Base-by-base conservation (phyloP, 371 early-diverging fungal genomes). In the Gilbertella persicaria region DNA sequence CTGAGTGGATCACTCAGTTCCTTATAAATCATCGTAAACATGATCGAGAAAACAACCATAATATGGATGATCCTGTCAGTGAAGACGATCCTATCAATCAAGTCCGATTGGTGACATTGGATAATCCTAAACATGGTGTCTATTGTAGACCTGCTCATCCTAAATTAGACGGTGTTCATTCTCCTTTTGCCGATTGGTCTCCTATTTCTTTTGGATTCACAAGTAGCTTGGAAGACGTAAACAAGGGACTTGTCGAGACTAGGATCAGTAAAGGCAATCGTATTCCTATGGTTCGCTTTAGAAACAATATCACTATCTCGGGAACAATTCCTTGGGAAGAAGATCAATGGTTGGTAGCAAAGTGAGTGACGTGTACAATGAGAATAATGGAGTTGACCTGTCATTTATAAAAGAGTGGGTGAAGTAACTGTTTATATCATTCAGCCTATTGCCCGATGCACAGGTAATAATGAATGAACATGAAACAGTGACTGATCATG, bases 281-380 rank as follows among this genome's bases (percentile, higher is more conserved):
- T 7, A 71, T 78, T 25, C 67, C 73, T 4, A 67, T 78, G 21
- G 46, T 63, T 25, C 58, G 79, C 7, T 78, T 78, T 37, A 53
- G 79, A 29, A 68, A 72, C 39, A 78, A 78, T 26, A 50, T 78
- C 5, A 67, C 69, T 0, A 75, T 78, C 30, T 25, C 59, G 19
- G 73, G 75, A 2, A 78, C 79, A 0, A 14, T 65, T 5, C 53
- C 79, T 2, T 78, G 75, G 73, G 79, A 78, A 30, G 79, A 78
- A 51, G 79, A 78, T 33, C 50, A 64, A 29, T 78, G 79, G 79
- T 49, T 78, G 12, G 73, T 78, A 0, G 71, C 55, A 20, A 66
- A 60, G 79, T 63, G 61, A 54, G 74, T 53, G 47, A 29, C 23
- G 2, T 23, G 17, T 45, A 26, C 10, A n/a, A 21, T 21, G 9